Base-by-base conservation (phyloP, 306 rosid genomes). In the Ammopiptanthus mongolicus region DNA sequence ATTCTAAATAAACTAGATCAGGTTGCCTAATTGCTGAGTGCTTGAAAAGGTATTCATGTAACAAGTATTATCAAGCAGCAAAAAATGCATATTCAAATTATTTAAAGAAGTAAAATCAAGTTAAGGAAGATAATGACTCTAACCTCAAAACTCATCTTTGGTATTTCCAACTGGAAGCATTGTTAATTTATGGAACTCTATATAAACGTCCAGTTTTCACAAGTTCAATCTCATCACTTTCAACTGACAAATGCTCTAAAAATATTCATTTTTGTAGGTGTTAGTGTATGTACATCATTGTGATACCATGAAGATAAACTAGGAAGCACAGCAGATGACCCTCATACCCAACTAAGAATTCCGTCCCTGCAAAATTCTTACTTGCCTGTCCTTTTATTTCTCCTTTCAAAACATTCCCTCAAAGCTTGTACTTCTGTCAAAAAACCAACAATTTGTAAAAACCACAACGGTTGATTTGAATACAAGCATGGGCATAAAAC, bases 401-500 rank as follows among this genome's bases (percentile, higher is more conserved):
- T 90, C 81, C 78, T 89, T 75, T 89, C 93, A 65, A 65, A 61
- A 84, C 98, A 93, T 37, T 79, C 82, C 88, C 77, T 93, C 88
- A 93, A 79, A 87, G 93, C 98, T 79, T 86, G 89, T 48, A 91
- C 88, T 70, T 91, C 91, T 89, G 87, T 23, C 18, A 67, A 60
- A 66, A 55, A 60, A 3, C n/a, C 41, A 46, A 11, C 69, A 29
- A 3, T 7, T 13, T n/a, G 39, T 11, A 12, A 47, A 25, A 60
- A 13, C 8, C 17, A 13, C 64, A 22, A 53, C 17, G 3, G 14
- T 22, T 33, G 17, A 4, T 36, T 41, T 18, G 21, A 47, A 17
- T n/a, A 37, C 18, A 69, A 69, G 23, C 57, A 41, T 31, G 10
- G 17, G 14, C 55, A 66, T 42, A 39, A 5, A 39, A 13, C 2